Evolutionary conservation across 768 basidiomycete genomes (phyloP).

Genomic region (Tephrocybe sp.): DNA sequence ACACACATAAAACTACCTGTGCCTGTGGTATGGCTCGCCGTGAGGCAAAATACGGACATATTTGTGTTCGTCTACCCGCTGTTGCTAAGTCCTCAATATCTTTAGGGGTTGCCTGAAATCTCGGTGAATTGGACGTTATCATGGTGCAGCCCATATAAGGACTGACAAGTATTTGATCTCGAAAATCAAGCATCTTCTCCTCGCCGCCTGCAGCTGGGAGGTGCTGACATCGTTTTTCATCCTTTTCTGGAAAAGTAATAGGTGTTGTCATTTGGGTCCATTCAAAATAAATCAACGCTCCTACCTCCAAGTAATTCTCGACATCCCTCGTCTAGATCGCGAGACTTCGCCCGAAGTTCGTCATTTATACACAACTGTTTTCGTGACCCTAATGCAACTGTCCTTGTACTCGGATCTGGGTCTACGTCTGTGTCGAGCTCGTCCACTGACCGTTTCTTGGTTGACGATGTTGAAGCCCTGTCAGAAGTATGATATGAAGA

Average conservation of each 20-base stretch:
- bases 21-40: slow-evolving; percentile 86
- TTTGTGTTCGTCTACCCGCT: slow-evolving; percentile 62
- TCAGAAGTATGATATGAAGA: slow-evolving; percentile 22
- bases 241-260: slow-evolving; percentile 42
- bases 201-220: slow-evolving; percentile 74
- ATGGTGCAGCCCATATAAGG: not conserved
- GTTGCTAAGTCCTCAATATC: slow-evolving; percentile 92
- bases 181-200: slow-evolving; percentile 69
- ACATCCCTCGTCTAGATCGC: slow-evolving; percentile 86
- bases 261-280: not conserved
- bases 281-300: slow-evolving; percentile 8
- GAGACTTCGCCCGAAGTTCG: slow-evolving; percentile 53
- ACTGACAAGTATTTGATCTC: slow-evolving; percentile 82
- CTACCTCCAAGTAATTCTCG: slow-evolving; percentile 74
- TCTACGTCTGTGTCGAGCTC: slow-evolving; percentile 24
- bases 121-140: not conserved
- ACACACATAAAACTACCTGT: slow-evolving; percentile 48
- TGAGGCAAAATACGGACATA: slow-evolving; percentile 94
- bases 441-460: slow-evolving; percentile 22
- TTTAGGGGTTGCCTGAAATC: slow-evolving; percentile 72
- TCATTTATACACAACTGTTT: slow-evolving; percentile 94
- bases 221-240: slow-evolving; percentile 69
- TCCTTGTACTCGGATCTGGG: slow-evolving; percentile 36
- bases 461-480: slow-evolving; percentile 2
- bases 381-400: slow-evolving; percentile 86